Evolutionary conservation across 352 stramenopile genomes (phyloP), one percentile per base, ranked within the genome.

Genomic region (Phytophthora pluvialis): DNA sequence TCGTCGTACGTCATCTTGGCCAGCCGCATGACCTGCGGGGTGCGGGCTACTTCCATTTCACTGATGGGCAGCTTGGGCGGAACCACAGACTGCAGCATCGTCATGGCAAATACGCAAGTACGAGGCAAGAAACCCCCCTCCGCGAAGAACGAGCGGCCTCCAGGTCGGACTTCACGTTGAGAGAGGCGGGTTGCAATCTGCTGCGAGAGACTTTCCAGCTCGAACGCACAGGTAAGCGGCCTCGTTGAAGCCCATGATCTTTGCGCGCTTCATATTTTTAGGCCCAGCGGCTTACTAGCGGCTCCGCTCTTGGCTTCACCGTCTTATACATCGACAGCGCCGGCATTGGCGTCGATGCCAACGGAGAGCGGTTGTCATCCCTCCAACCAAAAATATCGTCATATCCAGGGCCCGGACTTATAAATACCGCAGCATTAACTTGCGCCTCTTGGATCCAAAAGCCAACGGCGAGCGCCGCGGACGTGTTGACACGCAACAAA

Each of bases 211-310:
- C 3, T 28, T 44, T 15, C 38, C 38, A 31, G 31, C 42, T 11
- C 28, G 16, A 51, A 26, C 39, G 33, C 36, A 28, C 13, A 25
- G 16, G 25, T 39, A 10, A 33, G 5, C 15, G 6, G 33, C 11
- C 26, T 15, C 3, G 51, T 63, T 63, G 60, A 51, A 46, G 28
- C 44, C 43, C 31, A 36, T 56, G 44, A 59, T 16, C 57, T 58
- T 40, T 53, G 40, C 16, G n/a, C 47, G 13, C 9, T 38, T 47
- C 52, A 57, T 68, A 68, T 68, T 63, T 68, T 68, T 68, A 68
- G 52, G 3, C 18, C 4, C 21, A 63, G 43, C 60, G 43, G 60
- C 21, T 29, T 31, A 43, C 33, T 16, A 15, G 21, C 25, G 21
- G 39, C 25, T 53, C 21, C 31, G n/a, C 21, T 42, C 28, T 65